Percentiles rank a stretch among this genome's conserved stretches.
phyloP scores from a whole-genome alignment of 2,329 filamentous ascomycete species.

The Ilyonectria destructans region DNA sequence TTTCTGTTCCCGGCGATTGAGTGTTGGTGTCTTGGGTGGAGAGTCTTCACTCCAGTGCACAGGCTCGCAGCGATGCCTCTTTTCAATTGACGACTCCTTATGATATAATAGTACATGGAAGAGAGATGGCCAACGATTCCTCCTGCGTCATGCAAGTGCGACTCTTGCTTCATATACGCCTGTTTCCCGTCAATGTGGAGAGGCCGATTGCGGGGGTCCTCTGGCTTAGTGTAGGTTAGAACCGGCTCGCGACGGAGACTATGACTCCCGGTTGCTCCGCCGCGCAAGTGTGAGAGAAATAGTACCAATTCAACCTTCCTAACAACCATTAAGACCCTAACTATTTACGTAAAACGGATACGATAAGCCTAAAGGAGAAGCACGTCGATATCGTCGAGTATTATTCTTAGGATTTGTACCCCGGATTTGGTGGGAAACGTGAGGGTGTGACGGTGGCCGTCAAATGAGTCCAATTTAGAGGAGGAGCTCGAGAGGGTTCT shows the following conservation, averaged over 20 bases:
- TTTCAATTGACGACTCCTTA: conserved; percentile 32
- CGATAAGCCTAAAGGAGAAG: conserved; percentile 31
- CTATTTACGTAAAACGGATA: conserved; percentile 37
- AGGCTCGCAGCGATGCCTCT: conserved; percentile 32
- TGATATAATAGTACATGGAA: conserved; percentile 35
- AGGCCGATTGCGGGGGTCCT: conserved; percentile 35
- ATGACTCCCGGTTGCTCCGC: conserved; percentile 26
- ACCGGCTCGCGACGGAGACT: conserved; percentile 32
- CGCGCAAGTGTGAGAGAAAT: conserved; percentile 23
- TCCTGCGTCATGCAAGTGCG: conserved; percentile 28
- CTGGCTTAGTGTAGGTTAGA: conserved; percentile 25
- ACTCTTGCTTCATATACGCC: conserved; percentile 29
- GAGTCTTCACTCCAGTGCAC: not conserved
- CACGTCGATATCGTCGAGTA: conserved; percentile 36
- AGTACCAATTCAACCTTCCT: conserved; percentile 33
- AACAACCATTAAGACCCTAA: conserved; percentile 36
- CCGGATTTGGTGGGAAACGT: conserved; percentile 10
- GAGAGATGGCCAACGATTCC: conserved; percentile 27
- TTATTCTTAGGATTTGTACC: conserved; percentile 34
- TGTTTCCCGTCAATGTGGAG: conserved; percentile 18
- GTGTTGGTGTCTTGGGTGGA: not conserved
- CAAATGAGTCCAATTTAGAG: conserved; percentile 70
- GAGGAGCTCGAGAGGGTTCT: conserved; percentile 96
- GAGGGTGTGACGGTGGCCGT: conserved; percentile 27
- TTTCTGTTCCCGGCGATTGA: not conserved